Evolutionary conservation across 306 rosid species (phyloP).

Genomic region (Ormosia emarginata): DNA sequence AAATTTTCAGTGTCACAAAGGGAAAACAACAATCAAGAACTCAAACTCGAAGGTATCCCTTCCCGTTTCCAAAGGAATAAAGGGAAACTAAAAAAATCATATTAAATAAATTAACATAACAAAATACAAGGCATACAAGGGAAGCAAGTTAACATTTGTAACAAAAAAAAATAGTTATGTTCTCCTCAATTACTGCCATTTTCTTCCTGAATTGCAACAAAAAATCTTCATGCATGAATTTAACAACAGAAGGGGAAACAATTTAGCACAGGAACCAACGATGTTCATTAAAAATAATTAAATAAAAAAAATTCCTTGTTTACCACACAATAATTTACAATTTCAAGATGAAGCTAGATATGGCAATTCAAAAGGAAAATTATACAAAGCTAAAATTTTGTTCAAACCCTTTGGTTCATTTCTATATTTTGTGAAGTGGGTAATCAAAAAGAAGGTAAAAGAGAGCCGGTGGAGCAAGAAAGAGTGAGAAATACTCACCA

Average conservation of each 20-base stretch:
- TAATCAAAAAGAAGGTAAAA: background rate
- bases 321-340: background rate
- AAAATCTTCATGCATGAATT: conserved; percentile 13
- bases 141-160: background rate
- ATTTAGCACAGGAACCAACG: background rate
- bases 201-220: background rate
- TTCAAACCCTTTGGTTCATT: background rate
- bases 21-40: background rate
- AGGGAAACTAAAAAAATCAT: background rate
- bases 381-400: conserved; percentile 1
- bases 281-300: background rate
- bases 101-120: background rate
- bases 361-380: background rate
- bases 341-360: background rate
- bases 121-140: background rate
- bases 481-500: conserved; percentile 54
- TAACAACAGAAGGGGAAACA: conserved; percentile 15
- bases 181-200: background rate
- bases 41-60: background rate
- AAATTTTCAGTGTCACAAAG: background rate
- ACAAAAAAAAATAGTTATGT: background rate
- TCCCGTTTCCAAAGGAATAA: background rate
- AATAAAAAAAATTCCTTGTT: background rate
- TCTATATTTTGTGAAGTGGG: conserved; percentile 5
- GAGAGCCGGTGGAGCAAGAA: no score